These are phyloP conservation scores for Tricholoma saponaceum DNA, from an alignment of 768 basidiomycete species.

Conservation along the genomic window DNA sequence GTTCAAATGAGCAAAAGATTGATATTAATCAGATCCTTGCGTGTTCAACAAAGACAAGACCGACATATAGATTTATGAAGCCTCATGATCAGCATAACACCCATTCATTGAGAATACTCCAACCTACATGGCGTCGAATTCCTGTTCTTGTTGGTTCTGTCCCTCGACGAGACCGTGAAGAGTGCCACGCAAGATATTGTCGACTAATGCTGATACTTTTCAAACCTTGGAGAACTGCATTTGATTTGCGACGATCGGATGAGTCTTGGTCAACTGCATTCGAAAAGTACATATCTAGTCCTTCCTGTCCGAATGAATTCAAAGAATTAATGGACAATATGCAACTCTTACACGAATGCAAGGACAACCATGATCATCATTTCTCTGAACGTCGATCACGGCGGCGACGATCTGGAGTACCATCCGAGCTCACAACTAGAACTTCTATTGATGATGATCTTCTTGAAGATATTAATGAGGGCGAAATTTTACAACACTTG, in stretches of 20 bases:
- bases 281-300: background rate
- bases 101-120: slow-evolving; percentile 13
- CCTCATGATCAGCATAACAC: slow-evolving; percentile 18
- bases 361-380: slow-evolving; percentile 15
- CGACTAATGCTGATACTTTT: slow-evolving; percentile 38
- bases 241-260: slow-evolving; percentile 16
- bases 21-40: background rate
- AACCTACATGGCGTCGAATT: slow-evolving; percentile 10
- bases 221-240: slow-evolving; percentile 32
- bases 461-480: background rate
- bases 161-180: slow-evolving; percentile 23
- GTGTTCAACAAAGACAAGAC: background rate
- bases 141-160: slow-evolving; percentile 34
- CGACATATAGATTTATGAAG: background rate
- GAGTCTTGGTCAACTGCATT: slow-evolving; percentile 29
- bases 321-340: slow-evolving; percentile 32
- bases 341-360: slow-evolving; percentile 37
- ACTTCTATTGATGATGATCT: background rate
- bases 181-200: slow-evolving; percentile 19
- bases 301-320: background rate
- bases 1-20: background rate
- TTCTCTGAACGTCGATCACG: slow-evolving; percentile 12
- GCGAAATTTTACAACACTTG: background rate
- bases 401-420: slow-evolving; percentile 25
- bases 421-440: slow-evolving; percentile 5